Evolutionary conservation across 345 rosid species (phyloP).

Genomic region (Cardamine chenopodiifolia): DNA sequence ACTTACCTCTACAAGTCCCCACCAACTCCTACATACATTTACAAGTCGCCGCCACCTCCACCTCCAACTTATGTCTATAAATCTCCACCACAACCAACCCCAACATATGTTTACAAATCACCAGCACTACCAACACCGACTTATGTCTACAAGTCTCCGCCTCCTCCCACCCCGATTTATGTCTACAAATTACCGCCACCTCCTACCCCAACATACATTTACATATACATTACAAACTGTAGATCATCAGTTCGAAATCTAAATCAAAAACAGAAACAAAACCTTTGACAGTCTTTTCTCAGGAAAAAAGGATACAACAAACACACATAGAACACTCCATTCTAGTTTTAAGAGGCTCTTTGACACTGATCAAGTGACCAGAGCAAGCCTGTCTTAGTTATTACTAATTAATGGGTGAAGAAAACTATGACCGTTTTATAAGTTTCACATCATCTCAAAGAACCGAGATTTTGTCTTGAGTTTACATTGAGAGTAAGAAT

Average conservation of each 20-base stretch:
- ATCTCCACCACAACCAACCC: conserved; percentile 43
- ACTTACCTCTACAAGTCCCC: conserved; percentile 46
- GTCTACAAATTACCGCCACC: conserved; percentile 49
- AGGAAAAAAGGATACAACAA: conserved; percentile 6
- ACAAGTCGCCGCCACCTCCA: no score
- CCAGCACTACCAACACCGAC: background rate
- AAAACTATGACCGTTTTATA: conserved; percentile 13
- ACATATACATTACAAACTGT: conserved; percentile 13
- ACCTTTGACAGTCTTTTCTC: background rate
- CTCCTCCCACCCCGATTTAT: conserved; percentile 35
- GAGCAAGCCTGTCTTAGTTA: conserved; percentile 25
- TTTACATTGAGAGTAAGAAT: conserved; percentile 31
- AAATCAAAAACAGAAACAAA: background rate
- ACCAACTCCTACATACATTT: no score
- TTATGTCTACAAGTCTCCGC: conserved; percentile 7
- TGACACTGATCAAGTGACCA: conserved; percentile 10
- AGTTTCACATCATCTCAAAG: conserved; percentile 31
- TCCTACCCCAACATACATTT: background rate
- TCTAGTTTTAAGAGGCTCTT: conserved; percentile 1
- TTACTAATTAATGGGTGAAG: conserved; percentile 6
- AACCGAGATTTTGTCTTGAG: conserved; percentile 20
- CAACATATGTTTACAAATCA: conserved; percentile 24
- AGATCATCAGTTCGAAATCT: conserved; percentile 3
- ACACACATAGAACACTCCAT: conserved; percentile 15
- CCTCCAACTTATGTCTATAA: conserved; percentile 40